Conservation (phyloP, 2,329 filamentous ascomycete genomes). For the Aspergillus novoparasiticus region DNA sequence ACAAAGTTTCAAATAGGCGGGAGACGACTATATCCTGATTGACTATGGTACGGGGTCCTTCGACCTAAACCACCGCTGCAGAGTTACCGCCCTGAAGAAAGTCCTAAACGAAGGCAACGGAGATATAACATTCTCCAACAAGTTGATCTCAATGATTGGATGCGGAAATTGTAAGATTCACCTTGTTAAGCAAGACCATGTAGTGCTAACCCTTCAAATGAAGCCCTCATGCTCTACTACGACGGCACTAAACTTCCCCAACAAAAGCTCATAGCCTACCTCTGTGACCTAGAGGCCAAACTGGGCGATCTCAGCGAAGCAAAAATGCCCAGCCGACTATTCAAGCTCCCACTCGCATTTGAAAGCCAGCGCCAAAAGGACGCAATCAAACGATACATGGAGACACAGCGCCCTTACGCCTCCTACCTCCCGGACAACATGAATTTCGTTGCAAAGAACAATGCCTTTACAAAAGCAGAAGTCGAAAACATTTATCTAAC, state of each 20-base stretch:
- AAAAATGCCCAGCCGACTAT: conserved; percentile 48
- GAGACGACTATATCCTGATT: conserved; percentile 57
- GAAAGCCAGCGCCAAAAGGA: conserved; percentile 44
- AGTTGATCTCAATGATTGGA: conserved; percentile 55
- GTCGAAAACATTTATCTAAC: conserved; percentile 55
- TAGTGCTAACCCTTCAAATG: conserved; percentile 1
- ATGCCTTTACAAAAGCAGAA: conserved; percentile 53
- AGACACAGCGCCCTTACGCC: conserved; percentile 62
- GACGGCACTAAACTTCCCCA: conserved; percentile 45
- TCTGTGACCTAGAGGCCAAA: conserved; percentile 40
- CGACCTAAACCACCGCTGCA: conserved; percentile 60
- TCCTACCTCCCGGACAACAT: conserved; percentile 66
- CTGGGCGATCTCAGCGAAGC: conserved; percentile 44
- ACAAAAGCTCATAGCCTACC: conserved; percentile 37
- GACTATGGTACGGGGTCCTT: conserved; percentile 61
- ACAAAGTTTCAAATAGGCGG: conserved; percentile 41
- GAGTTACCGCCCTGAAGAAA: conserved; percentile 57
- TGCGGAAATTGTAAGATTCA: conserved; percentile 43
- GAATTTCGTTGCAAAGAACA: conserved; percentile 59
- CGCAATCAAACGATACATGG: conserved; percentile 62
- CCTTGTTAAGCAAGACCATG: not conserved
- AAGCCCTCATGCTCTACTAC: conserved; percentile 50
- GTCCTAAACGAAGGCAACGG: conserved; percentile 41
- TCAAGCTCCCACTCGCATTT: conserved; percentile 50
- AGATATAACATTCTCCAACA: conserved; percentile 41